Base-by-base conservation (phyloP, 768 basidiomycete species). In the Podaxis sp. region DNA sequence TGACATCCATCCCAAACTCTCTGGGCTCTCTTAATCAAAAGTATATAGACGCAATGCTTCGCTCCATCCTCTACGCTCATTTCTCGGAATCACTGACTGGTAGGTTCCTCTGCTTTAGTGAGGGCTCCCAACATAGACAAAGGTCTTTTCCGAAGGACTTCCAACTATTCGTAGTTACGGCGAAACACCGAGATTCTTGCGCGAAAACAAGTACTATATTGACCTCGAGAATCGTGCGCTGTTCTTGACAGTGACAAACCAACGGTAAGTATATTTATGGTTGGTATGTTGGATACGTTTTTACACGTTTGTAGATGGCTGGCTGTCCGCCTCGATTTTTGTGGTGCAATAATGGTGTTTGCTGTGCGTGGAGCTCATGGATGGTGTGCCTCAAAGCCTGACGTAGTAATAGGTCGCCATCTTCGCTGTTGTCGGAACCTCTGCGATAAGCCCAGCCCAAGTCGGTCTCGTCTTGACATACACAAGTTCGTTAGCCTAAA, bases 161-260 rank as follows among this genome's bases (percentile, higher is more conserved):
- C 78, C 84, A 0, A 90, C 88, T 4, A 84, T 91, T 50, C 82
- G 91, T 36, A 88, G 88, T 37, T 94, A 90, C 64, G 85, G 87
- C 36, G 83, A 83, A 66, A 76, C 81, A 1, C 68, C 74, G 0
- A 78, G 87, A 9, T 94, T 92, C 72, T 72, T 87, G 23, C 69
- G 73, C 11, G 82, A 87, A 50, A 91, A 91, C 67, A 77, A 82
- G 64, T 78, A 81, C 47, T 84, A 82, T 67, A 82, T 89, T 57
- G 89, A 92, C 68, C 77, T 90, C 14, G 89, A 93, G 72, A 84
- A 90, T 65, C 79, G 91, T 21, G 89, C 89, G 0, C 77, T 89
- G 48, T 82, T 82, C 62, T 69, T 90, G 25, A 85, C 85, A 0
- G 79, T 85, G 38, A 82, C 85, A 4, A 88, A 89, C 64, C 88